phyloP scores from a whole-genome alignment of 768 basidiomycete genomes.

The Boletus bicolor region DNA sequence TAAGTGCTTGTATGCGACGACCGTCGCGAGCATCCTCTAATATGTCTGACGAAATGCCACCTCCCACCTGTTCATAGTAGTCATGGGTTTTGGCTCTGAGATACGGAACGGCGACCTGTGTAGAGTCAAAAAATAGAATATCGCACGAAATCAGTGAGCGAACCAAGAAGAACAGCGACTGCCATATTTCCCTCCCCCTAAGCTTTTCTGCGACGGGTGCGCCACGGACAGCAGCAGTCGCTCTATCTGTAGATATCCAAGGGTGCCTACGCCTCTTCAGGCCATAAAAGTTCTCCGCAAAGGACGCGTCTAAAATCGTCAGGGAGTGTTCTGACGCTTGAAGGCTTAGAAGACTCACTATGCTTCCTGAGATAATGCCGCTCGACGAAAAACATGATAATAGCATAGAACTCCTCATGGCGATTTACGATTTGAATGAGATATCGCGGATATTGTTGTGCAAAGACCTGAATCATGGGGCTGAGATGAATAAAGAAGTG shows the following conservation, averaged over 20 bases:
- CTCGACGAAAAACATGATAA: slow-evolving; percentile 87
- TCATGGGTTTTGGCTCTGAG: slow-evolving; percentile 85
- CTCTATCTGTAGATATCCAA: slow-evolving; percentile 65
- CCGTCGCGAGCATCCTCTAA: slow-evolving; percentile 50
- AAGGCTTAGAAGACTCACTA: slow-evolving; percentile 45
- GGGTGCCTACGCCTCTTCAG: slow-evolving; percentile 76
- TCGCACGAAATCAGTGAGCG: slow-evolving; percentile 23
- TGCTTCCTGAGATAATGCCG: slow-evolving; percentile 85
- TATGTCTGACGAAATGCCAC: slow-evolving; percentile 67
- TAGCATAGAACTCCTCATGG: slow-evolving; percentile 95
- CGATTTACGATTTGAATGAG: slow-evolving; percentile 86
- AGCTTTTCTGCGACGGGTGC: slow-evolving; percentile 65
- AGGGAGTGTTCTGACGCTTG: not conserved
- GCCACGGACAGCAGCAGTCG: slow-evolving; percentile 63
- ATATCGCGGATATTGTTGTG: slow-evolving; percentile 92
- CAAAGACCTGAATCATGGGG: slow-evolving; percentile 67
- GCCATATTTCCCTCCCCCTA: slow-evolving; percentile 62
- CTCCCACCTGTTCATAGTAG: slow-evolving; percentile 87
- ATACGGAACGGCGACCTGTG: slow-evolving; percentile 81
- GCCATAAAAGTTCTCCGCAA: slow-evolving; percentile 95
- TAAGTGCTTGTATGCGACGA: slow-evolving; percentile 43
- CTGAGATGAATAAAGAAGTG: not conserved
- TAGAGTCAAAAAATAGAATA: slow-evolving; percentile 1
- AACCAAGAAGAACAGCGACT: slow-evolving; percentile 79
- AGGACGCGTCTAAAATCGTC: slow-evolving; percentile 70